Percentiles rank a stretch among this genome's conserved stretches.
These are phyloP conservation scores for Cyanophora paradoxa DNA, from an alignment of 78 protist genomes.

Conservation along the genomic window DNA sequence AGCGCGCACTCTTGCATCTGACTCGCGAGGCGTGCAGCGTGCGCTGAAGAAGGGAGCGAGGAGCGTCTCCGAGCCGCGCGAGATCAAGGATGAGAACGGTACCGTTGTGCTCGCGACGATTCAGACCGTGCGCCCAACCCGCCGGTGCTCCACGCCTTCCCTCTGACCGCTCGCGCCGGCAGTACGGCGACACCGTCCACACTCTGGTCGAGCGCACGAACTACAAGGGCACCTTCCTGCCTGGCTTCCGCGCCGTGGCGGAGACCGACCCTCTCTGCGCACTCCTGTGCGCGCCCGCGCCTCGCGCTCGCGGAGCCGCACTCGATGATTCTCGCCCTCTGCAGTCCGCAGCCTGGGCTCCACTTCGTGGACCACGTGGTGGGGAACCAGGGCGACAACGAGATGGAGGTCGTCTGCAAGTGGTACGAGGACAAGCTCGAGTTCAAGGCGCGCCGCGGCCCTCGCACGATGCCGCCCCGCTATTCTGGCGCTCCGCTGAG, in stretches of 20 bases:
- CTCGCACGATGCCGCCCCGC: too few species aligned
- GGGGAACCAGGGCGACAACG: slow-evolving; percentile 67
- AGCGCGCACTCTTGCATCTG: too few species aligned
- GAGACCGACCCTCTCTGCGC: background rate
- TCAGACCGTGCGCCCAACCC: slow-evolving; percentile 23
- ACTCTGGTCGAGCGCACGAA: slow-evolving; percentile 65
- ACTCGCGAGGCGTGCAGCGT: too few species aligned
- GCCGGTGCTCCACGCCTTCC: background rate
- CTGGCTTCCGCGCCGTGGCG: slow-evolving; percentile 44
- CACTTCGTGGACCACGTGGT: slow-evolving; percentile 66
- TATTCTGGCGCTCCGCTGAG: too few species aligned
- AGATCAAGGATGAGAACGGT: slow-evolving; percentile 69
- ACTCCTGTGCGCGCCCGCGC: background rate
- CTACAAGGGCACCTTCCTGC: slow-evolving; percentile 67
- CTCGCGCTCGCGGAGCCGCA: background rate
- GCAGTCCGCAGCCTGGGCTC: background rate
- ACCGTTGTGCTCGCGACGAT: slow-evolving; percentile 66
- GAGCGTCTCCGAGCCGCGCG: slow-evolving; percentile 60
- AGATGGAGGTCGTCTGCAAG: slow-evolving; percentile 61
- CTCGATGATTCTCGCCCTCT: background rate
- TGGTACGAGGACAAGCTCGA: too few species aligned
- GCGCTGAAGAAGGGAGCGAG: slow-evolving; percentile 57
- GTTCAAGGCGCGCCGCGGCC: too few species aligned
- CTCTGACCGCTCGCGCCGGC: background rate
- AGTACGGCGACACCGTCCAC: slow-evolving; percentile 77